phyloP scores from a whole-genome alignment of 768 basidiomycete species.

The Leccinum aurantiacum region DNA sequence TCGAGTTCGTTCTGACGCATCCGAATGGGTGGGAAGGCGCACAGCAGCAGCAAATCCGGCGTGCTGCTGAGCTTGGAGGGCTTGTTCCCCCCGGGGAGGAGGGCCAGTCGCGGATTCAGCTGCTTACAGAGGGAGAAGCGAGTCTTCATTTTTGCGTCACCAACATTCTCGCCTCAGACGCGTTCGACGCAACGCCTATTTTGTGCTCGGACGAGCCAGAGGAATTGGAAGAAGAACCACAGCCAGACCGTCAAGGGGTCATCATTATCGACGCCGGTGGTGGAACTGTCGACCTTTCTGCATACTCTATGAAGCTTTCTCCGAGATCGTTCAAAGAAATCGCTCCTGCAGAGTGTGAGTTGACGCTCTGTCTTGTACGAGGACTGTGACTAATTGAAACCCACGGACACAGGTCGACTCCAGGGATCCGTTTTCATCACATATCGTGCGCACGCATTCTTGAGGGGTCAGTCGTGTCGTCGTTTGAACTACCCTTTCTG shows the following conservation, averaged over 20 bases:
- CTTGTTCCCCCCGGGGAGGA: constrained; percentile 42
- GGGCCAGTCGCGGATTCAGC: constrained; percentile 43
- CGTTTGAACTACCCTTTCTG: too few relatives aligned
- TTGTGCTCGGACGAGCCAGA: constrained; percentile 20
- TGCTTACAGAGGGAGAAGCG: constrained; percentile 64
- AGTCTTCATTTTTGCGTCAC: constrained; percentile 51
- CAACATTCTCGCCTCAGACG: constrained; percentile 40
- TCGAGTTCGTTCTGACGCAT: constrained; percentile 55
- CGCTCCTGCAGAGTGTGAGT: constrained; percentile 33
- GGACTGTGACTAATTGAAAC: neutral
- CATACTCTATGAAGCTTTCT: constrained; percentile 39
- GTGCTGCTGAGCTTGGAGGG: constrained; percentile 48
- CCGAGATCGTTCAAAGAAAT: constrained; percentile 40
- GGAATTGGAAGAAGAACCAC: constrained; percentile 10
- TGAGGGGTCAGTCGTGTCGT: constrained; percentile 27
- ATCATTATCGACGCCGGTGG: constrained; percentile 53
- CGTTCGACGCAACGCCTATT: constrained; percentile 10
- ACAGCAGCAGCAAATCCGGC: constrained; percentile 55
- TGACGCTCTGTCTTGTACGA: too few relatives aligned
- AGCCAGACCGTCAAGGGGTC: constrained; percentile 30
- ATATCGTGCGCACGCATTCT: constrained; percentile 30
- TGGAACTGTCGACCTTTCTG: constrained; percentile 41
- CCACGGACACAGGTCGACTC: constrained; percentile 32
- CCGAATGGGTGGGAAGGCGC: constrained; percentile 64
- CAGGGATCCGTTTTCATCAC: constrained; percentile 41